Percentiles rank a stretch among this genome's conserved stretches.
Evolutionary conservation across 345 rosid genomes (phyloP).

Genomic region (Salix brachista): DNA sequence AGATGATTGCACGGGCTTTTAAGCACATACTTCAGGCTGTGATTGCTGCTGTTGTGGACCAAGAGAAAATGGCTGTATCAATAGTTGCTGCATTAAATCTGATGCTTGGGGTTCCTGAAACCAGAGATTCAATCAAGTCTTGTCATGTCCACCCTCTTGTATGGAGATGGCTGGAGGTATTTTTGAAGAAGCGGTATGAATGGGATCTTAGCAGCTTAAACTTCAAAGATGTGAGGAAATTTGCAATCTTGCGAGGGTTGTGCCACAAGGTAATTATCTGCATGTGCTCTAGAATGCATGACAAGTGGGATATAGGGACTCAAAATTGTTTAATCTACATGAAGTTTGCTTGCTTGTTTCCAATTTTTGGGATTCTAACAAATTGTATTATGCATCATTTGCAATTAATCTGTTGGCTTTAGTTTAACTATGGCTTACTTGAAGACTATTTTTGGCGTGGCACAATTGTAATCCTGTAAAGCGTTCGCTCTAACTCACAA

Average conservation of each 20-base stretch:
- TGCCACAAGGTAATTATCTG: constrained; percentile 75
- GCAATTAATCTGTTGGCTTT: neutral
- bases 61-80: constrained; percentile 59
- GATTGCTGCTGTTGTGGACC: constrained; percentile 60
- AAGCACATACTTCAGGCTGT: constrained; percentile 89
- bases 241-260: constrained; percentile 84
- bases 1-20: constrained; percentile 94
- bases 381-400: neutral
- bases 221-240: constrained; percentile 83
- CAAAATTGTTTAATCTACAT: neutral
- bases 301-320: neutral
- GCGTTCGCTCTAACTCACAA: neutral
- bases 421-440: neutral
- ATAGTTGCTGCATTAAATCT: constrained; percentile 84
- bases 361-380: neutral
- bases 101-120: constrained; percentile 83
- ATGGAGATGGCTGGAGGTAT: constrained; percentile 86
- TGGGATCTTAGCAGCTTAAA: constrained; percentile 77
- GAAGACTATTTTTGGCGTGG: neutral
- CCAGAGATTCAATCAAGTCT: constrained; percentile 37
- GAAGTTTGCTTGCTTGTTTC: neutral
- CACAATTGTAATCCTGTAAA: neutral
- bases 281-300: neutral
- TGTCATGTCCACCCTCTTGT: constrained; percentile 60
- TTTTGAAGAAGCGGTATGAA: constrained; percentile 83